Conservation (phyloP, 73 alveolate species). For the Effrenium voratum region DNA sequence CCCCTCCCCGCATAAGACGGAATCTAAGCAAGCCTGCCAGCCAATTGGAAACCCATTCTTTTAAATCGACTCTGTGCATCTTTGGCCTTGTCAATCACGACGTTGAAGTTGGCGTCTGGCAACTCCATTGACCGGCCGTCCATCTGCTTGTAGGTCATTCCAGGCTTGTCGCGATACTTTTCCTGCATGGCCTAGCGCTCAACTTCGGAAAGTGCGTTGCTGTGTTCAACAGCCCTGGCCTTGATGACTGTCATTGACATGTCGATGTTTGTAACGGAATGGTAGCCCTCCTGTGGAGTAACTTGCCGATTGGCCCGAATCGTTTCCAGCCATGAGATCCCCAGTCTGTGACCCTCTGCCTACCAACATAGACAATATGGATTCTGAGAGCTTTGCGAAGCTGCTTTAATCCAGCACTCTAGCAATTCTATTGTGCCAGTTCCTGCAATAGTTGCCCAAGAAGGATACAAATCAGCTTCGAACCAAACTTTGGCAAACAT, state of each 20-base stretch:
- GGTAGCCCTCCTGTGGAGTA: not conserved
- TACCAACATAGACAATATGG: too few relatives aligned
- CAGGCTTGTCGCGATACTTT: constrained; percentile 22
- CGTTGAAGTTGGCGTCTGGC: constrained; percentile 33
- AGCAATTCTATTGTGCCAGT: too few relatives aligned
- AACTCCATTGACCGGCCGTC: constrained; percentile 31
- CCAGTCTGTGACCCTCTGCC: too few relatives aligned
- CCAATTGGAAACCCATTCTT: not conserved
- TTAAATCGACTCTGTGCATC: not conserved
- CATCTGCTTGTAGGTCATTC: constrained; percentile 29
- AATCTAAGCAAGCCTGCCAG: not conserved
- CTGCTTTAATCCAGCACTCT: too few relatives aligned
- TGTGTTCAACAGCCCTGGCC: too few relatives aligned
- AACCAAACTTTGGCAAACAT: too few relatives aligned
- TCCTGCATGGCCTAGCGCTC: constrained; percentile 9
- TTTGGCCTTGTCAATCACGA: not conserved
- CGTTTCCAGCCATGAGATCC: too few relatives aligned
- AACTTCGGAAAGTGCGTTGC: too few relatives aligned
- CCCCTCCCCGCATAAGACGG: constrained; percentile 20
- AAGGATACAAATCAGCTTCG: too few relatives aligned
- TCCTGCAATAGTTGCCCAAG: too few relatives aligned
- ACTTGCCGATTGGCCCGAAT: too few relatives aligned
- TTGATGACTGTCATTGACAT: not conserved
- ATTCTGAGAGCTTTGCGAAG: too few relatives aligned
- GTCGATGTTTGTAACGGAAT: not conserved